phyloP scores from a whole-genome alignment of 202 grass and related monocot genomes.

The Panicum hallii region DNA sequence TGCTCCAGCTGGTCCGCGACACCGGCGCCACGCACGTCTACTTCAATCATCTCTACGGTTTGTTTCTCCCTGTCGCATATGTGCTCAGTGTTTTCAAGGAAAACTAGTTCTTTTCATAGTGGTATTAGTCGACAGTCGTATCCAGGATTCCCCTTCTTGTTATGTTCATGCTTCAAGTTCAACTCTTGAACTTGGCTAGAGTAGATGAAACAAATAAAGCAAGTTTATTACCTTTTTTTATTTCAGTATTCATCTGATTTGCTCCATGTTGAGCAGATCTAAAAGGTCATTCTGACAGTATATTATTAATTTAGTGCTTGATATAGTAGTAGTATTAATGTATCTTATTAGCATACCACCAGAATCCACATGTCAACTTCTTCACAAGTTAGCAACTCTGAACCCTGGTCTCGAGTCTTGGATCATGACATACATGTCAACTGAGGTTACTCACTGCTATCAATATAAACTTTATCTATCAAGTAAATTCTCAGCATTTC shows the following conservation, averaged over 20 bases:
- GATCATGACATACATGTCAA: neutral
- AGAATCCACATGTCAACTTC: conserved; percentile 7
- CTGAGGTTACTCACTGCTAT: conserved; percentile 7
- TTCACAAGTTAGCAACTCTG: conserved; percentile 31
- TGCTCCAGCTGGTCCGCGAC: conserved; percentile 73
- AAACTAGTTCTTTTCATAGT: conserved; percentile 7
- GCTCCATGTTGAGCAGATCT: conserved; percentile 40
- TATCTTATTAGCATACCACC: neutral
- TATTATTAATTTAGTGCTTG: neutral
- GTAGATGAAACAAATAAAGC: conserved; percentile 33
- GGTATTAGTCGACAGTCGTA: neutral
- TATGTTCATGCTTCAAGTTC: conserved; percentile 21
- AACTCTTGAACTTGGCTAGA: conserved; percentile 29
- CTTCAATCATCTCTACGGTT: conserved; percentile 98
- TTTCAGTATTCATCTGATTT: conserved; percentile 21
- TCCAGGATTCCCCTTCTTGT: conserved; percentile 3
- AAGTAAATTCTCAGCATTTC: conserved; percentile 41
- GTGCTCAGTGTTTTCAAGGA: neutral
- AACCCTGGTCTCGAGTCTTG: neutral
- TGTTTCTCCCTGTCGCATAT: conserved; percentile 19
- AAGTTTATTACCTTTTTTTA: neutral
- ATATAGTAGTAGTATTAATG: neutral
- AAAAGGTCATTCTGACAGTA: neutral
- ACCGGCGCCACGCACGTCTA: conserved; percentile 82
- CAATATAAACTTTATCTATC: conserved; percentile 22